phyloP scores from a whole-genome alignment of 495 filamentous ascomycete genomes.

The Aspergillus ellipticus region DNA sequence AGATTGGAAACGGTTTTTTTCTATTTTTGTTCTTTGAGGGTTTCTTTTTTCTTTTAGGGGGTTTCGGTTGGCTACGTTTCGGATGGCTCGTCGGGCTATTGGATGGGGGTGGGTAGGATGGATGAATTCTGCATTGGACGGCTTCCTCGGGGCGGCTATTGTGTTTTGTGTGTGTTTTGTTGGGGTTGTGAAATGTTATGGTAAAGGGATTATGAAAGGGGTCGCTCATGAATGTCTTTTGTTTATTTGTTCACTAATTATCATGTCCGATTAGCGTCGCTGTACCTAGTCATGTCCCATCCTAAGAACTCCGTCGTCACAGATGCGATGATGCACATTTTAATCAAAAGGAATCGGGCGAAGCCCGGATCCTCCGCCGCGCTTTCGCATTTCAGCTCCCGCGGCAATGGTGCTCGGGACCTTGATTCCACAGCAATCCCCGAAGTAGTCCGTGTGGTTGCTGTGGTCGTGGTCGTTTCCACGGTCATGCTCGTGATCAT shows the following conservation, averaged over 20 bases:
- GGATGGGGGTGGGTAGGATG: background rate
- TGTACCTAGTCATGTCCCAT: background rate
- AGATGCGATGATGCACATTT: background rate
- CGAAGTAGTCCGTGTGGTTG: slow-evolving; percentile 61
- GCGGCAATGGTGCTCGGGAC: slow-evolving; percentile 92
- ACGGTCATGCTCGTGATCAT: slow-evolving; percentile 56
- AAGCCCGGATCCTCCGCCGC: slow-evolving; percentile 56
- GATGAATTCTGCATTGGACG: background rate
- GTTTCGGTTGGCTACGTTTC: background rate
- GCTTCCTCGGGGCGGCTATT: no score
- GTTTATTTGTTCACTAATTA: background rate
- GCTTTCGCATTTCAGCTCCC: slow-evolving; percentile 79
- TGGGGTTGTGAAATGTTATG: no score
- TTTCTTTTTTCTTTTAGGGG: background rate
- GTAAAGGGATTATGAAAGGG: background rate
- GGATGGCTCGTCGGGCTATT: background rate
- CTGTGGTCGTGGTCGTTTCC: slow-evolving; percentile 58
- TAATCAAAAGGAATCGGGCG: slow-evolving; percentile 92
- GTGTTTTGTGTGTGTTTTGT: background rate
- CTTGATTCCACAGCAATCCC: slow-evolving; percentile 98
- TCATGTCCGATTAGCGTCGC: background rate
- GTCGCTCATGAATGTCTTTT: background rate
- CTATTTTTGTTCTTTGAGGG: background rate
- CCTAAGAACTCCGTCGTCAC: background rate
- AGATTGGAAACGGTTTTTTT: background rate